Evolutionary conservation across 441 rosid species (phyloP).

Genomic region (Syzygium malaccense): DNA sequence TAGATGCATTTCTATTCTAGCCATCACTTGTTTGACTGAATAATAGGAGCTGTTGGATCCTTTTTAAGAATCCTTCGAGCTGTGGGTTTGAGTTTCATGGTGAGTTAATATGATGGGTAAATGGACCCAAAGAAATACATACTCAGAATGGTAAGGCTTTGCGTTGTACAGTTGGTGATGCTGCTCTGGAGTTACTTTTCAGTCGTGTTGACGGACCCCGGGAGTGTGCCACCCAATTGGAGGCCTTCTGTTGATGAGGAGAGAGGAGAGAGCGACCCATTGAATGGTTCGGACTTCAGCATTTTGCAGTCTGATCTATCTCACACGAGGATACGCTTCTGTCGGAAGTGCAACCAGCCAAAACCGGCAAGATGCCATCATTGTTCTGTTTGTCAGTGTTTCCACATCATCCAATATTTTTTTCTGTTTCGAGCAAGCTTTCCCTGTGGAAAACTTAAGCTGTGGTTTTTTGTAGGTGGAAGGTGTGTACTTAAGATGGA

Average conservation of each 20-base stretch:
- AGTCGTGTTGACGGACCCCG: conserved; percentile 80
- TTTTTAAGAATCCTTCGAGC: background rate
- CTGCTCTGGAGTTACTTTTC: conserved; percentile 85
- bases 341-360: background rate
- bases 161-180: conserved; percentile 58
- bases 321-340: background rate
- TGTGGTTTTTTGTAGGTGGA: background rate
- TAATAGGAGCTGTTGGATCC: background rate
- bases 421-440: background rate
- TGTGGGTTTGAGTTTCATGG: background rate
- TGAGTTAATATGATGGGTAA: background rate
- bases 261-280: conserved; percentile 62
- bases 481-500: conserved; percentile 1
- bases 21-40: background rate
- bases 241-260: conserved; percentile 63
- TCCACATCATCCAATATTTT: background rate
- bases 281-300: conserved; percentile 44
- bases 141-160: conserved; percentile 8
- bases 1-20: background rate
- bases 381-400: conserved; percentile 1
- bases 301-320: background rate
- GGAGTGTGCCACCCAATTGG: conserved; percentile 79
- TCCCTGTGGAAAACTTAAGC: background rate
- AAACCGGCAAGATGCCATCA: background rate
- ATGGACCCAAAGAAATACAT: background rate